Percentiles rank a stretch among this genome's conserved stretches.
phyloP scores from a whole-genome alignment of 305 asterid genomes.

The Withania somnifera region DNA sequence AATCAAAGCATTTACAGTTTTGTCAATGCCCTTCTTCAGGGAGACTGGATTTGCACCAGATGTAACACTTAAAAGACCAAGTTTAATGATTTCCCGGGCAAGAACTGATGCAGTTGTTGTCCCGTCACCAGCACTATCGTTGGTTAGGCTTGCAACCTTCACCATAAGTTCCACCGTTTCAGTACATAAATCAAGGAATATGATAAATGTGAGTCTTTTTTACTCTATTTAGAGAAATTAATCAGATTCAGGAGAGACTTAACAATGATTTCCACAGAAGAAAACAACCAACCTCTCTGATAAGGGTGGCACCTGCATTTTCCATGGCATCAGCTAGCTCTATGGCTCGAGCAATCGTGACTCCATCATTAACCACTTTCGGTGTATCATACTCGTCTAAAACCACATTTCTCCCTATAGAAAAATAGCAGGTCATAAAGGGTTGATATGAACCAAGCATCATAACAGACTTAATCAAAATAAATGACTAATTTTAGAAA shows the following conservation, averaged over 20 bases:
- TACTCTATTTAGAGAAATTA: not conserved
- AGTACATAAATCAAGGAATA: not conserved
- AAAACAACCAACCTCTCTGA: conserved; percentile 61
- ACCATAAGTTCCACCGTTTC: conserved; percentile 10
- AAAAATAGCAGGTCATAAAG: not conserved
- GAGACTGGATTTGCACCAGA: conserved; percentile 98
- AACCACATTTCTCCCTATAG: conserved; percentile 79
- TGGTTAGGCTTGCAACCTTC: conserved; percentile 97
- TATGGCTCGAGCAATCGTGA: conserved; percentile 91
- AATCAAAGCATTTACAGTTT: conserved; percentile 60
- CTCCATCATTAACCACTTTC: conserved; percentile 90
- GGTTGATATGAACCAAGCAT: not conserved
- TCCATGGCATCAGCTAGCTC: conserved; percentile 92
- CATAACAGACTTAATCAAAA: not conserved
- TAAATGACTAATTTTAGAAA: not conserved
- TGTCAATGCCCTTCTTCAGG: conserved; percentile 83
- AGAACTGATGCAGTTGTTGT: conserved; percentile 87
- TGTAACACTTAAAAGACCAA: conserved; percentile 83
- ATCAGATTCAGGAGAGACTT: not conserved
- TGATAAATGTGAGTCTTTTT: not conserved
- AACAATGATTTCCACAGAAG: not conserved
- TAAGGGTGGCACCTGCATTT: conserved; percentile 92
- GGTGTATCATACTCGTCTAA: conserved; percentile 82
- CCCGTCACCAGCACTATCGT: conserved; percentile 98
- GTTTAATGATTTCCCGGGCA: conserved; percentile 91